Evolutionary conservation across 2,329 filamentous ascomycete genomes (phyloP).

Genomic region (Phialophora tarda): DNA sequence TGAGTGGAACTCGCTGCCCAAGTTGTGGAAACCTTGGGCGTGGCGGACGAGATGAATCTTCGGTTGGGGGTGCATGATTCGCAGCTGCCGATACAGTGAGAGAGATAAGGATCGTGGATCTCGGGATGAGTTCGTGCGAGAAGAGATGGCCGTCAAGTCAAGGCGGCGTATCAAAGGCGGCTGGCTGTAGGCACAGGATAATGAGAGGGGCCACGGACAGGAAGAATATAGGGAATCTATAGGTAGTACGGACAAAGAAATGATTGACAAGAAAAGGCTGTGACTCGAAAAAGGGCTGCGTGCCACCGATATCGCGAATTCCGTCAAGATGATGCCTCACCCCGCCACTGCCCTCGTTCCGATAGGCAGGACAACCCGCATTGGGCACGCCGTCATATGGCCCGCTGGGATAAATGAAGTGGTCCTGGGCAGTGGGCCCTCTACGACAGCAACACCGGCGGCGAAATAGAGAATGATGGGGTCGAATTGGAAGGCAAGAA

Average conservation of each 20-base stretch:
- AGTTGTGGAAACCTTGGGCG: slow-evolving; percentile 77
- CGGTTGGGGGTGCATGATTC: slow-evolving; percentile 32
- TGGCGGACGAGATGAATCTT: slow-evolving; percentile 39
- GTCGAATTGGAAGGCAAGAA: slow-evolving; percentile 16
- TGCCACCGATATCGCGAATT: not conserved
- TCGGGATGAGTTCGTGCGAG: not conserved
- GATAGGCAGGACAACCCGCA: not conserved
- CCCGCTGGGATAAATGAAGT: not conserved
- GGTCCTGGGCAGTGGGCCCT: not conserved
- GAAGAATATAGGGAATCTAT: slow-evolving; percentile 7
- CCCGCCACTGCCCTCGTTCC: not conserved
- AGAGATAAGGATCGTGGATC: not conserved
- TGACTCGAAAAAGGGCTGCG: not conserved
- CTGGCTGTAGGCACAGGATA: not conserved
- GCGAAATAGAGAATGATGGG: not conserved
- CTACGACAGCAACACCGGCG: not conserved
- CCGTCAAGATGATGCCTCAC: not conserved
- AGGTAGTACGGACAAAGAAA: slow-evolving; percentile 1
- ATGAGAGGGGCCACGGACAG: not conserved
- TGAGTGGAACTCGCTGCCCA: slow-evolving; percentile 69
- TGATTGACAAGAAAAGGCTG: not conserved
- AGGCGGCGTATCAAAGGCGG: not conserved
- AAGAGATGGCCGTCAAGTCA: not conserved
- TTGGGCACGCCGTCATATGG: slow-evolving; percentile 16
- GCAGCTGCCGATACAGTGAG: not conserved